These are phyloP conservation scores for Coniferiporia sulphurascens DNA, from an alignment of 1,284 basidiomycete genomes.

Conservation along the genomic window DNA sequence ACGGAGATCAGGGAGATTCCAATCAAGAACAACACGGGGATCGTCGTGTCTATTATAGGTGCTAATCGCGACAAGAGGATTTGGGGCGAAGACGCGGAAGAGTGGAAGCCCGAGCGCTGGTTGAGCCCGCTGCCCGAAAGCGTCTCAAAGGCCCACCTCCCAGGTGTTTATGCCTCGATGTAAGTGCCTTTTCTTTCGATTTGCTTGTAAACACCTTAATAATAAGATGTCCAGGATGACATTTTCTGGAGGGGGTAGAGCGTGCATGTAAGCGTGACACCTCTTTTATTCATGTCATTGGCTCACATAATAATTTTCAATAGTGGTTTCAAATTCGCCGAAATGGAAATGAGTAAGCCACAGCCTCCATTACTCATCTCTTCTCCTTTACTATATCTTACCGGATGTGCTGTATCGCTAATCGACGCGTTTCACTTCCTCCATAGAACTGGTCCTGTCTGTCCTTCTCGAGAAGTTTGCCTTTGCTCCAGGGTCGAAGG, in stretches of 20 bases:
- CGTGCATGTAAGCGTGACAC: conserved; percentile 15
- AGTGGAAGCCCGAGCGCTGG: conserved; percentile 18
- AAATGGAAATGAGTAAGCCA: conserved; percentile 11
- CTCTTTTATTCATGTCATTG: not conserved
- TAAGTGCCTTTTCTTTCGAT: not conserved
- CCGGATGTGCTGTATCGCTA: not conserved
- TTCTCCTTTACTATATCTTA: not conserved
- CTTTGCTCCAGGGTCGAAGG: not conserved
- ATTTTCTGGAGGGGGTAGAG: conserved; percentile 18
- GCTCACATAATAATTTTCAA: not conserved
- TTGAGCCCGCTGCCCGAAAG: conserved; percentile 7
- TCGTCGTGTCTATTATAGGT: conserved; percentile 6
- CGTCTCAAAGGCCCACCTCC: conserved; percentile 8
- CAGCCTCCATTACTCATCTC: no score
- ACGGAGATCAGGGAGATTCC: conserved; percentile 12
- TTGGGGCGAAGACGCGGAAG: conserved; percentile 16
- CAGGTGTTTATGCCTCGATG: conserved; percentile 15
- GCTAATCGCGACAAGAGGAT: conserved; percentile 14
- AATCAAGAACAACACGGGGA: conserved; percentile 10
- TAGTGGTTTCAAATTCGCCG: conserved; percentile 10
- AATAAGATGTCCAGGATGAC: conserved; percentile 11
- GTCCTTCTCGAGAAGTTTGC: conserved; percentile 1
- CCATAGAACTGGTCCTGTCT: conserved; percentile 2
- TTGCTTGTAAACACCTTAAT: not conserved
- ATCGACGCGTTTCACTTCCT: not conserved